Evolutionary conservation across 495 filamentous ascomycete species (phyloP), one percentile per base, ranked within the genome.

Genomic region (Penicillium malachiteum): DNA sequence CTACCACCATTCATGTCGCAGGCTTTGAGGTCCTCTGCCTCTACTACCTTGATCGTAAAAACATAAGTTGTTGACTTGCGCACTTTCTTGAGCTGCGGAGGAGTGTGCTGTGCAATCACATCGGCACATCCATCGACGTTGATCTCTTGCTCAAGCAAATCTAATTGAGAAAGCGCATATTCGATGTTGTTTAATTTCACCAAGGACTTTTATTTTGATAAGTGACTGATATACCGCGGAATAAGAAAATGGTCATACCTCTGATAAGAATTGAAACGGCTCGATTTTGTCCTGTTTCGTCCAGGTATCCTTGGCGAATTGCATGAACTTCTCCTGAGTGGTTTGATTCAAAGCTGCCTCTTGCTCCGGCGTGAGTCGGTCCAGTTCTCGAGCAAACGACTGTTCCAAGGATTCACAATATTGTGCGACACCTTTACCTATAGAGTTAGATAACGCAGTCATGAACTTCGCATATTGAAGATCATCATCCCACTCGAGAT

Each of bases 181-280:
- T 97, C 93, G 59, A 97, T 83, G 64, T 99, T 96, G 77, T 99
- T 99, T 58, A 99, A 79, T 73, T 99, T 99, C 45, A 97, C 89
- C 59, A 97, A 85, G 33, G 92, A 97, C 92, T 96, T 61, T 39
- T 45, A 55, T 16, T 54, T 48, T 65, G 9, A 38, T 67, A 56
- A 65, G 44, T 37, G 48, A 31, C 10, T 33, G 7, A 9, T 30
- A 16, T 34, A 9, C n/a, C 34, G 13, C 35, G 4, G 17, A 11
- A 21, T 40, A 26, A 9, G 11, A 34, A 56, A 31, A 14, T n/a
- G 18, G n/a, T 49, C 46, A 47, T 73, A 95, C 92, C 87, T 96
- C 88, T 3, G 91, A 89, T 57, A 88, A 91, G 77, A 99, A 99
- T 63, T 97, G 93, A 71, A 97, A 99, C 5, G 95, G 95, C 62